These are phyloP conservation scores for Colletotrichum graminicola DNA, from an alignment of 2,329 filamentous ascomycete genomes.

Conservation along the genomic window DNA sequence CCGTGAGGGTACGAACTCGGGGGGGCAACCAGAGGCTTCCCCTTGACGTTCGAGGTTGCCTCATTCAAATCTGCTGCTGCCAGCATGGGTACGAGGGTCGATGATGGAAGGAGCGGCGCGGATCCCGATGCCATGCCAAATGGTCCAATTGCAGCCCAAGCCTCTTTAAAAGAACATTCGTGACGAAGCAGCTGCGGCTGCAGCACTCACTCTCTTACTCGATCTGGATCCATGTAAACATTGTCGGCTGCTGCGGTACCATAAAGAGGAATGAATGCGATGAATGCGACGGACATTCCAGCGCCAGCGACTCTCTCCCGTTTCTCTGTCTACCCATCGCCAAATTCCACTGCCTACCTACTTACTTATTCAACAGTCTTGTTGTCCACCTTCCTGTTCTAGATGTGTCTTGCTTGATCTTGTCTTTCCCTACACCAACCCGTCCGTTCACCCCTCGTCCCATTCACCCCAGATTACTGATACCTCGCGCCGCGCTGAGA, in stretches of 20 bases:
- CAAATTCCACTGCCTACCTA: not conserved
- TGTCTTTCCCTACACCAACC: constrained; percentile 29
- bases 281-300: not conserved
- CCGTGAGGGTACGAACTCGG: constrained; percentile 32
- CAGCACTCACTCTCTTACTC: constrained; percentile 22
- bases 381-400: constrained; percentile 9
- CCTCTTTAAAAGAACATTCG: not conserved
- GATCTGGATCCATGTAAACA: constrained; percentile 34
- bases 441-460: not conserved
- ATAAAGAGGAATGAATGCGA: constrained; percentile 31
- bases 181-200: constrained; percentile 20
- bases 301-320: not conserved
- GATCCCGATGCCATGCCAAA: not conserved
- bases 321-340: not conserved
- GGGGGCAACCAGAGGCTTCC: constrained; percentile 15
- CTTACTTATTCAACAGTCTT: not conserved
- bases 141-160: not conserved
- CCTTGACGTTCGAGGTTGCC: not conserved
- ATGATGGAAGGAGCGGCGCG: constrained; percentile 23
- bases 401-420: constrained; percentile 25
- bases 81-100: too few relatives aligned
- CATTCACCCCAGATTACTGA: constrained; percentile 10
- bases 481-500: constrained; percentile 4
- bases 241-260: constrained; percentile 29
- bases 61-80: constrained; percentile 24